Base-by-base conservation (phyloP, 2,329 filamentous ascomycete species). In the Acarospora socialis region DNA sequence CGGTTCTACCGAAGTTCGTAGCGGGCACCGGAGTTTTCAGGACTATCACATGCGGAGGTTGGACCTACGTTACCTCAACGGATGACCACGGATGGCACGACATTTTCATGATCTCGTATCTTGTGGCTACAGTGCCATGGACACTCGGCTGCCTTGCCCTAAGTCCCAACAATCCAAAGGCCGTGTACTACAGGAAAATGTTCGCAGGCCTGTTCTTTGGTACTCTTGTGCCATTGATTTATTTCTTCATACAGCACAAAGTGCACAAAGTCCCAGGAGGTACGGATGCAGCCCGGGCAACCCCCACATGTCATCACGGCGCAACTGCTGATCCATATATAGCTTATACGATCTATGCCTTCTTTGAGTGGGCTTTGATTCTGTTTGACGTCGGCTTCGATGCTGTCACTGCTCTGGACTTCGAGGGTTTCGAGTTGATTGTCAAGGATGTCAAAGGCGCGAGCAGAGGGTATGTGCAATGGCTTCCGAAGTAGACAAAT, bases 11-110 rank as follows among this genome's bases (percentile, higher is more conserved):
- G 12, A 84, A 82, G 52, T 76, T 90, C 40, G 68, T 95, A 39
- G 78, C 78, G 27, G 68, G 69, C 23, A 76, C 81, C 46, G 90
- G 90, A 34, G 44, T 94, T 32, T 77, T 95, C 50, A 75, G 90
- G 46, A 94, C 87, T 7, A 60, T 95, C 36, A 93, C 84, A 3
- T 98, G 90, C 51, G 90, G 87, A 46, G 90, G 90, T 37, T 98
- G 90, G 87, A 94, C 90, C 32, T 98, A 95, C 56, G 76, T 98
- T 39, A 98, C 90, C 16, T 95, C 90, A 40, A 98, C 90, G 25
- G 90, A 98, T 53, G 83, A 95, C 54, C 90, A 98, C 56, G 76
- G 92, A 57, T 95, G 84, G 86, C 90, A 98, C 55, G 90, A 98
- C 51, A 87, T 95, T 41, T 87, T 98, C 55, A 98, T 98, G 90